phyloP scores from a whole-genome alignment of 1,284 basidiomycete species.

The Blastosporella zonata region DNA sequence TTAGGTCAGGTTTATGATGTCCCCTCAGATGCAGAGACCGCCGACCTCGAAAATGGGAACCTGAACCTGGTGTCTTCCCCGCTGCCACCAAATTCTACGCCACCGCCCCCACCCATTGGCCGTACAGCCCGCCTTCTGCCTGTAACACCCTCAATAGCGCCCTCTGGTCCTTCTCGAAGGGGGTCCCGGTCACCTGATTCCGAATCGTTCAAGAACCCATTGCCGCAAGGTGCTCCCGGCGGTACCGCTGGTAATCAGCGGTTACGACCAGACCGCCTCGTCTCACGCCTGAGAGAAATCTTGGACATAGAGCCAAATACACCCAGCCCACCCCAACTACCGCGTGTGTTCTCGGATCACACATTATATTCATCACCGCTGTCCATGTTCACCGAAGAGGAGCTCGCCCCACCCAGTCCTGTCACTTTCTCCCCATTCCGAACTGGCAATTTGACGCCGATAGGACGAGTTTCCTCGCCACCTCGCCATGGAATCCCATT shows the following conservation, averaged over 20 bases:
- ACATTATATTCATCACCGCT: background rate
- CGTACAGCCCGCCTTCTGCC: background rate
- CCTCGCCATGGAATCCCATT: conserved; percentile 1
- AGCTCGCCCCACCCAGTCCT: background rate
- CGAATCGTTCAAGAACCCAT: background rate
- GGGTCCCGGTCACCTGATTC: background rate
- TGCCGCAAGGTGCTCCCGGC: background rate
- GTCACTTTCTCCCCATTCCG: conserved; percentile 3
- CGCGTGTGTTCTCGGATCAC: background rate
- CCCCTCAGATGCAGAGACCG: conserved; percentile 7
- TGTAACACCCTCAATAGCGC: background rate
- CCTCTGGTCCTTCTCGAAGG: conserved; percentile 3
- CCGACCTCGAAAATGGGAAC: conserved; percentile 9
- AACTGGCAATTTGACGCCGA: background rate
- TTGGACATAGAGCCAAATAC: background rate
- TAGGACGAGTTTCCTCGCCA: background rate
- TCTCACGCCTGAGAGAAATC: background rate
- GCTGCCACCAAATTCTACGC: conserved; percentile 1
- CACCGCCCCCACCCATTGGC: background rate
- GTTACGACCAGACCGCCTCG: background rate
- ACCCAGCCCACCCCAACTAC: no score
- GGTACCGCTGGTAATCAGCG: no score
- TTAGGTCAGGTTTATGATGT: conserved; percentile 2
- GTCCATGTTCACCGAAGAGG: background rate
- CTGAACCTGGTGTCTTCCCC: background rate